Percentiles rank a stretch among this genome's conserved stretches.
These are phyloP conservation scores for Globisporangium irregulare DNA, from an alignment of 352 stramenopile genomes.

Conservation along the genomic window DNA sequence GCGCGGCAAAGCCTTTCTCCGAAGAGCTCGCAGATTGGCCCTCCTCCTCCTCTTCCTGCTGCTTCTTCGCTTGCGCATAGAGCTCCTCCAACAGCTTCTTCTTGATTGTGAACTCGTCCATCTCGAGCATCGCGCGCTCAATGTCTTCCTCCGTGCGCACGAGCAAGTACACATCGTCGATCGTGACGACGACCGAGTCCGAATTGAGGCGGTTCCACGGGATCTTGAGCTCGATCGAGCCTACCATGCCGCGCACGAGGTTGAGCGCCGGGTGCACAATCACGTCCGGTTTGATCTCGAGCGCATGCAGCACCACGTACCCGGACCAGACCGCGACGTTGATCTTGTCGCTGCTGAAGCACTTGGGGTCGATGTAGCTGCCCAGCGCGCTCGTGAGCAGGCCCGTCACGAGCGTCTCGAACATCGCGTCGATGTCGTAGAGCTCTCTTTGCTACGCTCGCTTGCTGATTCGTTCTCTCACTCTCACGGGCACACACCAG, in stretches of 20 bases:
- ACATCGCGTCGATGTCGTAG: slow-evolving; percentile 42
- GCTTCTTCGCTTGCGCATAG: slow-evolving; percentile 65
- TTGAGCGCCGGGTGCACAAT: slow-evolving; percentile 57
- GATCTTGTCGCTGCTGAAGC: slow-evolving; percentile 89
- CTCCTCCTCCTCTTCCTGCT: slow-evolving; percentile 37
- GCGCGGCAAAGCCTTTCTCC: slow-evolving; percentile 71
- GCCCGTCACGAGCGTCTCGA: slow-evolving; percentile 85
- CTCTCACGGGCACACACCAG: neutral
- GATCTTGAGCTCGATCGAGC: slow-evolving; percentile 89
- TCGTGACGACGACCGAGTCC: slow-evolving; percentile 83
- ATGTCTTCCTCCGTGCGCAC: slow-evolving; percentile 80
- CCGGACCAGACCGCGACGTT: slow-evolving; percentile 86
- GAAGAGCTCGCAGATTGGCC: neutral
- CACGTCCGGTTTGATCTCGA: slow-evolving; percentile 80
- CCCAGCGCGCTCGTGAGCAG: slow-evolving; percentile 83
- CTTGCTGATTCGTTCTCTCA: neutral
- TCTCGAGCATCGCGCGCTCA: slow-evolving; percentile 64
- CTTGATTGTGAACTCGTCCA: slow-evolving; percentile 82
- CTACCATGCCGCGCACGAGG: slow-evolving; percentile 75
- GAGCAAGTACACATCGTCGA: slow-evolving; percentile 86
- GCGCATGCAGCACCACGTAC: slow-evolving; percentile 78
- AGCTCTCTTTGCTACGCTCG: neutral
- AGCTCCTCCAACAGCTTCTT: slow-evolving; percentile 82
- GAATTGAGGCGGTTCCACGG: slow-evolving; percentile 87
- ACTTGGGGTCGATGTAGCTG: slow-evolving; percentile 84